phyloP scores from a whole-genome alignment of 2,329 filamentous ascomycete genomes.

The Pestalotiopsis sp. region DNA sequence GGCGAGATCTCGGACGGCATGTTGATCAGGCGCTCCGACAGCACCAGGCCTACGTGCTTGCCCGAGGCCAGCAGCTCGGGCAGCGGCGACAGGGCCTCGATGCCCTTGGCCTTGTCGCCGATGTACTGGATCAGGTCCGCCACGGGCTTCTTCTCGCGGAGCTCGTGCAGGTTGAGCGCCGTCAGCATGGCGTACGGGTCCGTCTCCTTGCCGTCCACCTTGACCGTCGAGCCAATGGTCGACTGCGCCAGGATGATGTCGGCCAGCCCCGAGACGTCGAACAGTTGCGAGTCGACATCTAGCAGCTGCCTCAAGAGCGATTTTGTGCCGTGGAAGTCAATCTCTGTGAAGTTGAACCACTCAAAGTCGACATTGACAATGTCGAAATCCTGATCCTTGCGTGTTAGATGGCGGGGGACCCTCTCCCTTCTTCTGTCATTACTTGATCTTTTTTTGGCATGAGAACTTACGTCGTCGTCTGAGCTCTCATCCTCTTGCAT shows the following conservation, averaged over 20 bases:
- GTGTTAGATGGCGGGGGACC: slow-evolving; percentile 19
- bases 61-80: slow-evolving; percentile 58
- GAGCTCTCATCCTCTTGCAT: slow-evolving; percentile 53
- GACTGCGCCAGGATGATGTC: slow-evolving; percentile 88
- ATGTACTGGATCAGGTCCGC: slow-evolving; percentile 75
- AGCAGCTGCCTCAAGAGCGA: slow-evolving; percentile 88
- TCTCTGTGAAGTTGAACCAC: slow-evolving; percentile 91
- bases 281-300: slow-evolving; percentile 82
- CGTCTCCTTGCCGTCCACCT: slow-evolving; percentile 91
- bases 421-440: background rate
- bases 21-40: slow-evolving; percentile 95
- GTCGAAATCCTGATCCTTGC: slow-evolving; percentile 71
- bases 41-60: slow-evolving; percentile 76
- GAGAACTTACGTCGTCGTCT: slow-evolving; percentile 51
- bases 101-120: slow-evolving; percentile 54
- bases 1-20: slow-evolving; percentile 92
- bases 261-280: slow-evolving; percentile 84
- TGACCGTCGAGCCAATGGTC: slow-evolving; percentile 89
- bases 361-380: slow-evolving; percentile 97
- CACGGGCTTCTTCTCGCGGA: slow-evolving; percentile 75
- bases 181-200: slow-evolving; percentile 94
- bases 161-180: slow-evolving; percentile 79
- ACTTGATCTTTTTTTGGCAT: background rate
- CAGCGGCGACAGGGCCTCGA: slow-evolving; percentile 58
- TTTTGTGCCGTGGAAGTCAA: slow-evolving; percentile 96